Base-by-base conservation (phyloP, 2,329 filamentous ascomycete species). In the Arachnopeziza araneosa region DNA sequence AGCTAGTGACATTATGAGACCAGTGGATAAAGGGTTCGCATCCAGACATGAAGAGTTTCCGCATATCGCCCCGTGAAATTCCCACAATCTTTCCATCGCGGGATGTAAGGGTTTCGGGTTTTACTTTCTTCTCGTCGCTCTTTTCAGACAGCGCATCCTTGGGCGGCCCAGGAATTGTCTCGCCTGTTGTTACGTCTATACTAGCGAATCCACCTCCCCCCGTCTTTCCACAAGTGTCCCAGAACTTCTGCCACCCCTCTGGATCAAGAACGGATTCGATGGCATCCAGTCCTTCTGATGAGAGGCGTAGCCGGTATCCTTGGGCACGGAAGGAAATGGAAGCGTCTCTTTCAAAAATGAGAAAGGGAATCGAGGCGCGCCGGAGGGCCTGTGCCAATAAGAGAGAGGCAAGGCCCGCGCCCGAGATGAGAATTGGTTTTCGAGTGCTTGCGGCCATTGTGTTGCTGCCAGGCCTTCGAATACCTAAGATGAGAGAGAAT, bases 41-140 rank as follows among this genome's bases (percentile, higher is more conserved):
- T 1, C 84, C 84, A 21, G 78, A 72, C 52, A 85, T 70, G 66
- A 88, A 87, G 5, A 83, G 63, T 53, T 72, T 76, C 2, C 85
- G 77, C 84, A 88, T 87, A 44, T 86, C 83, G 4, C 84, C 85
- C 5, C 85, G 74, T 0, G 83, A 78, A 50, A 88, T 85, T 0
- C 85, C 85, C 0, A 88, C 77, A 9, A 84, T 76, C 68, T 86
- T 84, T 5, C 81, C 83, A 49, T 75, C 83, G 22, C 83, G 77
- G 19, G 81, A 84, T 0, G 71, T 60, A 30, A 87, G 72, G 0
- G 56, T 36, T 58, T 74, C 71, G 17, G 3, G 50, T 24, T 61
- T 59, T 2, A 67, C 63, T 44, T 60, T 64, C 9, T 60, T 59
- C 24, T 58, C 62, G 2, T 67, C 63, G 2, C 24, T 59, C 1